phyloP scores from a whole-genome alignment of 768 basidiomycete species.

The Termitomyces sp. region DNA sequence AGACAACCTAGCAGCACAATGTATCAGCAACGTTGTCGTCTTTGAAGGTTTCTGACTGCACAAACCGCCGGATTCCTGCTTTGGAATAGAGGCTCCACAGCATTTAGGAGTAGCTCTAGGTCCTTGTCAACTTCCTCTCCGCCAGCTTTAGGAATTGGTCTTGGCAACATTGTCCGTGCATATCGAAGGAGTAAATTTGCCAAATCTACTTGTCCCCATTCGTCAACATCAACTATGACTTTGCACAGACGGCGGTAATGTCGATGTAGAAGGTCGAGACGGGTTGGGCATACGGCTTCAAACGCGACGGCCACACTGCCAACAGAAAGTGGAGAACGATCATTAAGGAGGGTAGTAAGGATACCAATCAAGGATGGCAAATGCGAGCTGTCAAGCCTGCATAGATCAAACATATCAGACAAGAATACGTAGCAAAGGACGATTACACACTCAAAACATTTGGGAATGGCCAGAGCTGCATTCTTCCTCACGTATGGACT shows the following conservation, averaged over 20 bases:
- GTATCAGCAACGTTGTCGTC: background rate
- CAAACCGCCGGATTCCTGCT: slow-evolving; percentile 85
- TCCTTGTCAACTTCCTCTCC: slow-evolving; percentile 71
- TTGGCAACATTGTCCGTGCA: slow-evolving; percentile 75
- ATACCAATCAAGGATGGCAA: slow-evolving; percentile 67
- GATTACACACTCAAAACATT: slow-evolving; percentile 59
- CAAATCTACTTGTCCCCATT: slow-evolving; percentile 90
- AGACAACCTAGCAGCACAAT: slow-evolving; percentile 55
- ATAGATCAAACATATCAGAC: background rate
- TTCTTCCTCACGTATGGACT: slow-evolving; percentile 95
- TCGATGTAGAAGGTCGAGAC: slow-evolving; percentile 82
- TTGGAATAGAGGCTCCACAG: slow-evolving; percentile 73
- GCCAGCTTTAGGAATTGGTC: slow-evolving; percentile 39
- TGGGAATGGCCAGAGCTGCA: slow-evolving; percentile 85
- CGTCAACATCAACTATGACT: slow-evolving; percentile 86
- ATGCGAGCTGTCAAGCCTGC: slow-evolving; percentile 71
- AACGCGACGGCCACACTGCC: slow-evolving; percentile 87
- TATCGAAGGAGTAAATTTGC: slow-evolving; percentile 79
- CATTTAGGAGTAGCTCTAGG: slow-evolving; percentile 66
- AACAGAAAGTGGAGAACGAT: slow-evolving; percentile 82
- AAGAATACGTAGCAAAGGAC: background rate
- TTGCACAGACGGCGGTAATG: slow-evolving; percentile 84
- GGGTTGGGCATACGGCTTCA: slow-evolving; percentile 78
- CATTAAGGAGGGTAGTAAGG: slow-evolving; percentile 58
- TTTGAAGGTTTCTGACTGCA: background rate